Conservation (phyloP, 352 stramenopile genomes). For the Pythium phragmitis region DNA sequence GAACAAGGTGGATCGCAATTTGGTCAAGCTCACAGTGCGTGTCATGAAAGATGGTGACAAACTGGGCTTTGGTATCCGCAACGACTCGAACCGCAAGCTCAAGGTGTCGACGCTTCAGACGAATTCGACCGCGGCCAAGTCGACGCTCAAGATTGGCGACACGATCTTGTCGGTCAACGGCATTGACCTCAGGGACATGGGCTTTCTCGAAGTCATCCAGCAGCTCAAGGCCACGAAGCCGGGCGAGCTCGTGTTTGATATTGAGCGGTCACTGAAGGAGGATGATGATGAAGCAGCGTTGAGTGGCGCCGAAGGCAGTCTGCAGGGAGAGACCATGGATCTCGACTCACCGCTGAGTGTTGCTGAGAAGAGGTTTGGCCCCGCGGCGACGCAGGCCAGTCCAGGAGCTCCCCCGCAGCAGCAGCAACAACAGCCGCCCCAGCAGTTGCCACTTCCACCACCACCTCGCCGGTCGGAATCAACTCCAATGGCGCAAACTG, state of each 20-base stretch:
- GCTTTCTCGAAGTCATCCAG: conserved; percentile 57
- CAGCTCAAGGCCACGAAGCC: conserved; percentile 53
- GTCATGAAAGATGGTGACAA: conserved; percentile 53
- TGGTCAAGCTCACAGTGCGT: conserved; percentile 36
- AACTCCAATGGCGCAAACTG: background rate
- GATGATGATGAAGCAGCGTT: conserved; percentile 8
- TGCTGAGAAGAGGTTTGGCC: conserved; percentile 26
- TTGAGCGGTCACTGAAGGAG: conserved; percentile 40
- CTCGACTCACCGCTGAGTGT: conserved; percentile 23
- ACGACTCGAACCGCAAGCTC: conserved; percentile 49
- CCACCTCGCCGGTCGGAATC: background rate
- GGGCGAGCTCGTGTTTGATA: conserved; percentile 54
- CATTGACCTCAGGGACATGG: conserved; percentile 41
- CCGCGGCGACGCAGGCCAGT: conserved; percentile 9
- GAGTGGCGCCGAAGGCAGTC: conserved; percentile 21
- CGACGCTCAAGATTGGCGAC: conserved; percentile 54
- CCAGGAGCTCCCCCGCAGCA: background rate
- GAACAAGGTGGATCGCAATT: conserved; percentile 1
- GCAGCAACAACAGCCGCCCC: too few relatives aligned
- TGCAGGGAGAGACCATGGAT: conserved; percentile 24
- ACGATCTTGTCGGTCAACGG: conserved; percentile 70
- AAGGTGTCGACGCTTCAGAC: conserved; percentile 61
- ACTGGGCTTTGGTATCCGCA: conserved; percentile 69
- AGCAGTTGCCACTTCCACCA: background rate
- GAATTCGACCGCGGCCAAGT: conserved; percentile 38